Conservation (phyloP, 352 stramenopile genomes). For the Globisporangium polare region DNA sequence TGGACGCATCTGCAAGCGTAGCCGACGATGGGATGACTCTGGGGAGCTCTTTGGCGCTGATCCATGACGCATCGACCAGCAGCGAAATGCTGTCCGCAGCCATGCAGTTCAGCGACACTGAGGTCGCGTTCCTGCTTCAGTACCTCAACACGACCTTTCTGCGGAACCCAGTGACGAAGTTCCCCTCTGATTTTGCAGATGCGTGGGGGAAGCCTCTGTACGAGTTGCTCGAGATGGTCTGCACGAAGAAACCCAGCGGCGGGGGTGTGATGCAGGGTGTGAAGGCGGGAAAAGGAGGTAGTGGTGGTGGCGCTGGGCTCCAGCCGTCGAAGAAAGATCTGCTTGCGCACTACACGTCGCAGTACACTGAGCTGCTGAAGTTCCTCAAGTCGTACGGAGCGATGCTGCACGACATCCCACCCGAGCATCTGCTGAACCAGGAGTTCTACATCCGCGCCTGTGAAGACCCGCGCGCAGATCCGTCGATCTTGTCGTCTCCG, state of each 20-base stretch:
- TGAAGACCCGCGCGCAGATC: constrained; percentile 55
- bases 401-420: constrained; percentile 85
- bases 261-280: constrained; percentile 18
- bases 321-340: constrained; percentile 56
- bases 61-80: neutral
- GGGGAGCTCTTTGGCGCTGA: neutral
- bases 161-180: constrained; percentile 48
- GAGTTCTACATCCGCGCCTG: constrained; percentile 81
- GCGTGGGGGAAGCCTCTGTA: constrained; percentile 72
- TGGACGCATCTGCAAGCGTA: constrained; percentile 33
- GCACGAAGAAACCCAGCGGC: constrained; percentile 74
- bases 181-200: constrained; percentile 81
- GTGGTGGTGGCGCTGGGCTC: neutral
- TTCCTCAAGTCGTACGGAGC: constrained; percentile 92
- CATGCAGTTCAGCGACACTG: constrained; percentile 26
- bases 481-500: constrained; percentile 40
- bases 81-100: neutral
- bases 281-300: constrained; percentile 22
- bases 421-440: constrained; percentile 73
- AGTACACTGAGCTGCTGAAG: constrained; percentile 86
- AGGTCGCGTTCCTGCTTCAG: constrained; percentile 70
- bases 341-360: constrained; percentile 40
- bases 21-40: constrained; percentile 8
- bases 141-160: constrained; percentile 88
- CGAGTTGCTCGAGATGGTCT: constrained; percentile 90